Evolutionary conservation across 441 rosid species (phyloP).

Genomic region (Pelargonium citronellum): DNA sequence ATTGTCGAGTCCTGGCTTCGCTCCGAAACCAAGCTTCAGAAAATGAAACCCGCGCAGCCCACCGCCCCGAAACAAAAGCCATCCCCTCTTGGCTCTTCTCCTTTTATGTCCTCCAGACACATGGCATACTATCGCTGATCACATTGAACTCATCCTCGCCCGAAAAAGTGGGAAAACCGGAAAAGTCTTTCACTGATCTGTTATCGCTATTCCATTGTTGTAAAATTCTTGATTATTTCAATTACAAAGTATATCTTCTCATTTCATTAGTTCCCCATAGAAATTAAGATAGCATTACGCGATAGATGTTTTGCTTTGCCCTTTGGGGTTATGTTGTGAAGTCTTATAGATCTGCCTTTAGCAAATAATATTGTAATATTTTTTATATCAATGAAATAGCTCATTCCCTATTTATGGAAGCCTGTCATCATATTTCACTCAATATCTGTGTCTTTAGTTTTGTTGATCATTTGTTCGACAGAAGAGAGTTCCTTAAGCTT

Average conservation of each 20-base stretch:
- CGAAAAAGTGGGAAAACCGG: neutral
- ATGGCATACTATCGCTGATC: conserved; percentile 86
- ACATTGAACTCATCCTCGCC: neutral
- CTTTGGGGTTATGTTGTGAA: neutral
- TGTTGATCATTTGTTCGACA: neutral
- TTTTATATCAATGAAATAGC: neutral
- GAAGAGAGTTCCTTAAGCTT: too few relatives aligned
- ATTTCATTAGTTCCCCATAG: neutral
- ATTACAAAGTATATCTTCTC: conserved; percentile 13
- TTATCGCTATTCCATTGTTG: neutral
- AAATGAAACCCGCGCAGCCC: conserved; percentile 37
- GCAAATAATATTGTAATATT: conserved; percentile 14
- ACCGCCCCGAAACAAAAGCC: conserved; percentile 35
- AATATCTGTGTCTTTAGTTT: neutral
- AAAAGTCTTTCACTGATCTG: neutral
- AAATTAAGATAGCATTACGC: conserved; percentile 5
- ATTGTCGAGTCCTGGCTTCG: conserved; percentile 90
- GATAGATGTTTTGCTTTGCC: neutral
- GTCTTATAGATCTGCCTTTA: conserved; percentile 2
- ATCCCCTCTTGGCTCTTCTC: conserved; percentile 49
- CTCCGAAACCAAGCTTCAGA: conserved; percentile 60
- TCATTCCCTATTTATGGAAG: conserved; percentile 7
- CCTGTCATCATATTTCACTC: neutral
- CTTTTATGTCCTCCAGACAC: conserved; percentile 78
- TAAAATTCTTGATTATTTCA: conserved; percentile 13